These are phyloP conservation scores for Condylostoma magnum DNA, from an alignment of 169 alveolate species.

Conservation along the genomic window DNA sequence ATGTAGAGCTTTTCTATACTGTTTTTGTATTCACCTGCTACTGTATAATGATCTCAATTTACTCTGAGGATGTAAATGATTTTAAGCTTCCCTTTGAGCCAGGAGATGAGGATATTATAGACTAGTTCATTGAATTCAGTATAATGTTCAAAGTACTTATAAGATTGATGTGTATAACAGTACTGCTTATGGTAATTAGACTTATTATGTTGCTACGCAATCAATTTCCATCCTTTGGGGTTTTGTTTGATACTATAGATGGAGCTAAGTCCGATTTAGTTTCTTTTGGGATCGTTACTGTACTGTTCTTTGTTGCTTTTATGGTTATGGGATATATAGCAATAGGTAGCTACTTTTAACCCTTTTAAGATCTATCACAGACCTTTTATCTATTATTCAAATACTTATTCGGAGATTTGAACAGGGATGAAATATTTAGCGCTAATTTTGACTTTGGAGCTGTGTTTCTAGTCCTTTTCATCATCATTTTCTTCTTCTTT, in stretches of 20 bases:
- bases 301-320: slow-evolving; percentile 30
- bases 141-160: neutral
- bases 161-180: slow-evolving; percentile 18
- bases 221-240: slow-evolving; percentile 52
- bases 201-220: slow-evolving; percentile 20
- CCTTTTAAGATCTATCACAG: neutral
- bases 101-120: slow-evolving; percentile 30
- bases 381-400: slow-evolving; percentile 10
- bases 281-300: slow-evolving; percentile 26
- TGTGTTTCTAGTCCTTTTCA: slow-evolving; percentile 23
- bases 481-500: slow-evolving; percentile 30
- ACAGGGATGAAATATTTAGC: neutral
- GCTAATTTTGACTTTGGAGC: neutral
- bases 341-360: slow-evolving; percentile 13
- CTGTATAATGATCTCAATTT: neutral
- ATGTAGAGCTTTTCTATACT: slow-evolving; percentile 1
- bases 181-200: slow-evolving; percentile 28
- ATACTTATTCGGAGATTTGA: slow-evolving; percentile 7
- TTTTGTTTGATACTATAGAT: slow-evolving; percentile 39
- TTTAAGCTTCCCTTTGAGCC: slow-evolving; percentile 21
- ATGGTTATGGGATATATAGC: slow-evolving; percentile 16
- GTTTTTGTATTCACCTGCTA: neutral
- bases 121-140: slow-evolving; percentile 11
- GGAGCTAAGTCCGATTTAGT: slow-evolving; percentile 30
- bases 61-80: neutral